Base-by-base conservation (phyloP, 192 early-diverging fungal species). In the Backusella circina region DNA sequence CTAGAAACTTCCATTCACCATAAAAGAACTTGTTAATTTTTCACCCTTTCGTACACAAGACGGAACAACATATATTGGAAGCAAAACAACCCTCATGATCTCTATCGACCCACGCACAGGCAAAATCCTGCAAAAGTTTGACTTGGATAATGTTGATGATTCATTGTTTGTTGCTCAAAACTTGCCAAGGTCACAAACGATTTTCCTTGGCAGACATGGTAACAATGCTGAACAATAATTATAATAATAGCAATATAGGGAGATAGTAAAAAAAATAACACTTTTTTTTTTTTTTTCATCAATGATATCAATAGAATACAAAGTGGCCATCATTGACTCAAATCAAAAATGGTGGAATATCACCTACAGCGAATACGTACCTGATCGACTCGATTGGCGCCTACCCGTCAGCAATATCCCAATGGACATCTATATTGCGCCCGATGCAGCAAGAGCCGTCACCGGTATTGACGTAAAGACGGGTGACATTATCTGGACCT, bases 71-170 rank as follows among this genome's bases (percentile, higher is more conserved):
- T 94, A 92, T 74, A 90, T 90, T 9, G 89, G 93, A 6, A 84
- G 79, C 18, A 94, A 94, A 75, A 81, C 82, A 18, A 89, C 92
- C 10, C 82, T 85, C 9, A 84, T 95, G 68, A 78, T 91, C 0
- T 92, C 92, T 5, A 75, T 97, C 7, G 90, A 95, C 79, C 86
- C 93, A 54, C 36, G 78, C 5, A 87, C 86, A 26, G 94, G 94
- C 0, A 78, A 81, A 13, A 84, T 95, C 21, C 70, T 93, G 16
- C 77, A 84, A 16, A 76, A 79, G 12, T 92, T 88, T 79, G 91
- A 89, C 50, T 86, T 77, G 31, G 84, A 85, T 36, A 73, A 81
- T 39, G 66, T 66, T 32, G 50, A 67, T 10, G 41, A 75, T 67
- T 39, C 51, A 66, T 21, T 61, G 18, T 75, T 82, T 35, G 72